phyloP scores from a whole-genome alignment of 768 basidiomycete genomes.

The Strobilomyces dryophilus region DNA sequence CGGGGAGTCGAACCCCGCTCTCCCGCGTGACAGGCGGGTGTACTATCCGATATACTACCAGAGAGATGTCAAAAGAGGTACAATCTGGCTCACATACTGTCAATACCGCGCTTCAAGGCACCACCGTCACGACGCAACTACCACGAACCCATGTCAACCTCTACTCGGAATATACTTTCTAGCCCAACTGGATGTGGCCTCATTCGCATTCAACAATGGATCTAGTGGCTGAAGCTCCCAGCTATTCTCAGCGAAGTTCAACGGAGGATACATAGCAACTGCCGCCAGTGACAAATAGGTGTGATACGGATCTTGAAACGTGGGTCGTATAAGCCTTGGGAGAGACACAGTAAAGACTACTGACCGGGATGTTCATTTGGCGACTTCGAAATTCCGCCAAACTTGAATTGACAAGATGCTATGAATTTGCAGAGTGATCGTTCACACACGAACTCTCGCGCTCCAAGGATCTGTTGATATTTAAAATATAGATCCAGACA shows the following conservation, averaged over 20 bases:
- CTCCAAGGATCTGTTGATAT: constrained; percentile 61
- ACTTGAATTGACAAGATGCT: constrained; percentile 75
- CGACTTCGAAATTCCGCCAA: constrained; percentile 85
- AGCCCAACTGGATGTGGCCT: constrained; percentile 66
- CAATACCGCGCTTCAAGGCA: too few species aligned
- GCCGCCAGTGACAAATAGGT: constrained; percentile 89
- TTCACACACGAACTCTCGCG: constrained; percentile 52
- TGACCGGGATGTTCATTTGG: constrained; percentile 77
- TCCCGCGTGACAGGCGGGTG: constrained; percentile 50
- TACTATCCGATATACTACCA: constrained; percentile 52
- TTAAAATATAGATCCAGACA: not conserved
- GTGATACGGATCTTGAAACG: constrained; percentile 79
- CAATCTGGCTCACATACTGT: not conserved
- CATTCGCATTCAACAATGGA: constrained; percentile 65
- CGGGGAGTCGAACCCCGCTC: constrained; percentile 45
- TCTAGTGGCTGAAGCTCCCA: constrained; percentile 65
- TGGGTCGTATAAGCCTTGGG: constrained; percentile 1
- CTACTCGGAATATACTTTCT: constrained; percentile 47
- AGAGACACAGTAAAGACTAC: constrained; percentile 6
- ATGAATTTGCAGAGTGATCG: constrained; percentile 60
- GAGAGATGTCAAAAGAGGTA: constrained; percentile 23
- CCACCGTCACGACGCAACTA: too few species aligned
- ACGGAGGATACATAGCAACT: constrained; percentile 61
- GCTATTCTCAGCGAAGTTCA: constrained; percentile 28
- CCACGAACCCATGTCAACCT: constrained; percentile 7